Evolutionary conservation across 2,329 filamentous ascomycete genomes (phyloP).

Genomic region (Pseudopithomyces chartarum): DNA sequence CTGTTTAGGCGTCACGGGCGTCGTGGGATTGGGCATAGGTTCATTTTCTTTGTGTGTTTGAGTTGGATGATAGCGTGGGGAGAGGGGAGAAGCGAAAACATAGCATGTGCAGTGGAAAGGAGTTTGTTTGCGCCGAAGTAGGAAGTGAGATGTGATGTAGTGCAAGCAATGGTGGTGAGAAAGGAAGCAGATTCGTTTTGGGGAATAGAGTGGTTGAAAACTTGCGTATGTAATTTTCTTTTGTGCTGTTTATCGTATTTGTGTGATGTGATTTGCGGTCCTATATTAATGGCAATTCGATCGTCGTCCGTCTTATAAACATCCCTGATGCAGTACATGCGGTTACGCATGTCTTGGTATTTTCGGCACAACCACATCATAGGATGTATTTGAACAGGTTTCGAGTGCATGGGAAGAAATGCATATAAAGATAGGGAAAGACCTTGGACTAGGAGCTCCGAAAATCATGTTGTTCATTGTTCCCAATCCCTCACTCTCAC

Average conservation of each 20-base stretch:
- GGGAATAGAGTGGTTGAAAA: neutral
- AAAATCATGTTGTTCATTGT: too few species aligned
- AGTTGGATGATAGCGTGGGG: neutral
- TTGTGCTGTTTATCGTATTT: neutral
- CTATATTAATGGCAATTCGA: too few species aligned
- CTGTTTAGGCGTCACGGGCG: neutral
- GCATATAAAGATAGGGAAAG: too few species aligned
- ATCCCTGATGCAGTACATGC: too few species aligned
- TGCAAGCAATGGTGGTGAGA: neutral
- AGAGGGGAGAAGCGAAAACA: neutral
- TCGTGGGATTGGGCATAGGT: neutral
- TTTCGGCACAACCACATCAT: too few species aligned
- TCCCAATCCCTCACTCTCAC: too few species aligned
- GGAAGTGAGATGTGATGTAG: too few species aligned
- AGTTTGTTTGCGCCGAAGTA: neutral
- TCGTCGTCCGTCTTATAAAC: too few species aligned
- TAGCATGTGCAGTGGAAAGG: neutral
- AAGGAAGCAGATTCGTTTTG: neutral
- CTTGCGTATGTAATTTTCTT: neutral
- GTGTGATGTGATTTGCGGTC: neutral
- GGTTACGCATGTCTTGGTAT: too few species aligned
- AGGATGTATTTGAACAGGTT: too few species aligned
- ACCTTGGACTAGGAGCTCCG: too few species aligned
- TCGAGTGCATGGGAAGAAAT: too few species aligned
- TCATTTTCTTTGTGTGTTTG: neutral